A percentile compares a stretch with the other conserved stretches of the same genome.
phyloP scores from a whole-genome alignment of 2,329 filamentous ascomycete genomes.

The Cladosporium sp. region DNA sequence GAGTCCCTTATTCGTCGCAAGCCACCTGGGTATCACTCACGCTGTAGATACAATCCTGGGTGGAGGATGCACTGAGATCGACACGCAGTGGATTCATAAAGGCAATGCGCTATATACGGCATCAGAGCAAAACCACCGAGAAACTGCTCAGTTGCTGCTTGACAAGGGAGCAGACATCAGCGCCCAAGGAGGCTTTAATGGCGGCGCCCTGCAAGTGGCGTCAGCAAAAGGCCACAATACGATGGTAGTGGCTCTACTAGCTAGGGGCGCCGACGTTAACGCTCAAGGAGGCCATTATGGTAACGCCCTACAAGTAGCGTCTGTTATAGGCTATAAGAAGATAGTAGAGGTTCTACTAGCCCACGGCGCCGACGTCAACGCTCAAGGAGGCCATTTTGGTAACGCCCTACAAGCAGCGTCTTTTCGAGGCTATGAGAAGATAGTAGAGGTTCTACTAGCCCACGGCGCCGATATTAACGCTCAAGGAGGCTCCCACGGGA shows the following conservation, averaged over 20 bases:
- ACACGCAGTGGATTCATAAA: not conserved
- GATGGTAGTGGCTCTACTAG: no score
- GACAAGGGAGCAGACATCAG: slow-evolving; percentile 12
- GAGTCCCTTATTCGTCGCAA: no score
- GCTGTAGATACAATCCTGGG: not conserved
- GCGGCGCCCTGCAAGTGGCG: no score
- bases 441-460: slow-evolving; percentile 19
- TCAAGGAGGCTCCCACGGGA: slow-evolving; percentile 11
- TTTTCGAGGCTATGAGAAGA: slow-evolving; percentile 12
- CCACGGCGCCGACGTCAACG: slow-evolving; percentile 12
- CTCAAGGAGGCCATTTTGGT: slow-evolving; percentile 5
- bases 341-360: slow-evolving; percentile 19
- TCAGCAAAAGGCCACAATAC: no score
- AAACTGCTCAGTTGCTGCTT: slow-evolving; percentile 12
- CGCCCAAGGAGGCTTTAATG: slow-evolving; percentile 5
- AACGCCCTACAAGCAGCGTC: no score
- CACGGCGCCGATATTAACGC: slow-evolving; percentile 12
- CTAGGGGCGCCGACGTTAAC: not conserved
- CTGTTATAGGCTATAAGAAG: slow-evolving; percentile 13
- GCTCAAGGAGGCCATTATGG: slow-evolving; percentile 13
- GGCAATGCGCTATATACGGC: slow-evolving; percentile 13
- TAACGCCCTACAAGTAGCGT: slow-evolving; percentile 19
- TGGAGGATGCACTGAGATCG: not conserved
- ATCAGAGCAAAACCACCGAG: not conserved
- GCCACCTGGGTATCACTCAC: not conserved